phyloP scores from a whole-genome alignment of 768 basidiomycete species.

The Boletus reticuloceps region DNA sequence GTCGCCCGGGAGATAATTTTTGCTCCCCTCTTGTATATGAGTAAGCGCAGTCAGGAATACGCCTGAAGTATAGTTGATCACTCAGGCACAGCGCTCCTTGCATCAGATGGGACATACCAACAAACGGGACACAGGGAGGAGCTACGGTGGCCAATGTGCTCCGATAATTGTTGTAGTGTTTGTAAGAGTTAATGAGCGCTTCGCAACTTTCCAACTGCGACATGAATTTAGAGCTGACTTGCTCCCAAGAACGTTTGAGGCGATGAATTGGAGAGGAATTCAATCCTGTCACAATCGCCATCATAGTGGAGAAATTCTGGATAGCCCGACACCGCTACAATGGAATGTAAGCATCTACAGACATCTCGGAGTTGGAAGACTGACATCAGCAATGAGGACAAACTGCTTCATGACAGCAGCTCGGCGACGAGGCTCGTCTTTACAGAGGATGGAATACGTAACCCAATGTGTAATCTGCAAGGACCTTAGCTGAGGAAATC shows the following conservation, averaged over 20 bases:
- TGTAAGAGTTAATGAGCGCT: constrained; percentile 59
- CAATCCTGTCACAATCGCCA: constrained; percentile 64
- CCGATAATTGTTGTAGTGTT: constrained; percentile 66
- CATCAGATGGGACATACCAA: constrained; percentile 42
- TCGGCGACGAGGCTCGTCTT: constrained; percentile 57
- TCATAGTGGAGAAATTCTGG: constrained; percentile 69
- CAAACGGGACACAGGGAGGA: constrained; percentile 69
- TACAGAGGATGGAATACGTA: constrained; percentile 51
- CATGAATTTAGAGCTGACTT: constrained; percentile 47
- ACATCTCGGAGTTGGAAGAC: constrained; percentile 14
- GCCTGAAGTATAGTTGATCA: constrained; percentile 30
- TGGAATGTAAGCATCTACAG: constrained; percentile 1
- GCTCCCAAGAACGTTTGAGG: constrained; percentile 64
- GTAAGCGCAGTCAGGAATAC: constrained; percentile 59
- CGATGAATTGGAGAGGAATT: constrained; percentile 64
- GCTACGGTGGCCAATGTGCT: constrained; percentile 49
- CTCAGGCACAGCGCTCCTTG: constrained; percentile 2
- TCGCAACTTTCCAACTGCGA: constrained; percentile 52
- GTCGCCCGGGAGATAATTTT: constrained; percentile 42
- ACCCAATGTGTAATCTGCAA: constrained; percentile 61
- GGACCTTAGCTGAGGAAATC: neutral
- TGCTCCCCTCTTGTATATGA: constrained; percentile 62
- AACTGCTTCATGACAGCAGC: constrained; percentile 65
- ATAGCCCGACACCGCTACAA: constrained; percentile 56
- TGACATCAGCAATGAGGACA: constrained; percentile 61